Conservation (phyloP, 805 yeast genomes). For the Allodekkera sacchari region DNA sequence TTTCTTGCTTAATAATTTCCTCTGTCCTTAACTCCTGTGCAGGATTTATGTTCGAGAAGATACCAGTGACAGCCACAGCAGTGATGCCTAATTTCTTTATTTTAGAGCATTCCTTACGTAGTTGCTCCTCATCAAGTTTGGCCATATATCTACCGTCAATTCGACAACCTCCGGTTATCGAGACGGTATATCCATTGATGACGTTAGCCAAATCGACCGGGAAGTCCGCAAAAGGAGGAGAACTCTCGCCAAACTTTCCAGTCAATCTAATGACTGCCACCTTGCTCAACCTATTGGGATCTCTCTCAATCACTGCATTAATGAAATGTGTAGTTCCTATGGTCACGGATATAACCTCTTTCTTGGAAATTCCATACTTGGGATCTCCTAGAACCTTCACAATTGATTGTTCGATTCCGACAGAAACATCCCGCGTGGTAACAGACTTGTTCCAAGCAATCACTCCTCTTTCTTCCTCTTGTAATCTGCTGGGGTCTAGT, state of each 20-base stretch:
- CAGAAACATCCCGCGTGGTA: conserved; percentile 36
- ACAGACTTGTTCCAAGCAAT: conserved; percentile 34
- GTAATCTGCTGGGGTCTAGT: conserved; percentile 26
- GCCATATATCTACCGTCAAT: conserved; percentile 34
- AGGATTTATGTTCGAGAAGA: conserved; percentile 31
- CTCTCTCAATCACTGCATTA: conserved; percentile 41
- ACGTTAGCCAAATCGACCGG: conserved; percentile 29
- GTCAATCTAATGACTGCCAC: conserved; percentile 38
- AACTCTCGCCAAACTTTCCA: conserved; percentile 31
- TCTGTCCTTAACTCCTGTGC: conserved; percentile 30
- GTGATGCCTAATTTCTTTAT: conserved; percentile 26
- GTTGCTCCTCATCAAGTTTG: conserved; percentile 21
- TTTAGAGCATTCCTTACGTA: conserved; percentile 11
- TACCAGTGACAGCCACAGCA: conserved; percentile 32
- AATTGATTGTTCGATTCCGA: conserved; percentile 32
- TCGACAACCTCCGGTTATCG: conserved; percentile 31
- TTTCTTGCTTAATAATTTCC: conserved; percentile 22
- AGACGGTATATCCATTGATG: conserved; percentile 27
- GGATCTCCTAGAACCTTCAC: conserved; percentile 22
- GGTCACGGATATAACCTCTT: conserved; percentile 31
- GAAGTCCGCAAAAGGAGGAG: conserved; percentile 36
- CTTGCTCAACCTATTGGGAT: conserved; percentile 29
- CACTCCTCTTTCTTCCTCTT: conserved; percentile 22
- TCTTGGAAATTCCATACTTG: conserved; percentile 9
- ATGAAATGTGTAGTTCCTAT: conserved; percentile 47